These are phyloP conservation scores for Canariomyces notabilis DNA, from an alignment of 2,329 filamentous ascomycete species.

Conservation along the genomic window DNA sequence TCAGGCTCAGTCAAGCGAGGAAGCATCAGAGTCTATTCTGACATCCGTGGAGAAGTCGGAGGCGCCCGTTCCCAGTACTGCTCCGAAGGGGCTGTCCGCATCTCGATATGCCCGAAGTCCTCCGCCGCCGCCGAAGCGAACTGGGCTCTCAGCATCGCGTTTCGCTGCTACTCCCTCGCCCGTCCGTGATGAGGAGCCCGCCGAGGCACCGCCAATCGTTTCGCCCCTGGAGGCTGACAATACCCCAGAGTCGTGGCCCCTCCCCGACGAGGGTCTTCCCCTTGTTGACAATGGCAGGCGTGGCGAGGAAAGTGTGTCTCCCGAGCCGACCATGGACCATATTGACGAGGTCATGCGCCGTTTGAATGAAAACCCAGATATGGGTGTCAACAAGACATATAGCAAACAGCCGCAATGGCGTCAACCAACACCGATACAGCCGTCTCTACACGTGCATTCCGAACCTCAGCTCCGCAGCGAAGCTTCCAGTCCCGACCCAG, in stretches of 20 bases:
- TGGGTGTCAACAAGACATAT: conserved; percentile 63
- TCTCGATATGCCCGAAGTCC: conserved; percentile 41
- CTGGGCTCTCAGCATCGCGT: conserved; percentile 40
- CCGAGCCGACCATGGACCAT: conserved; percentile 63
- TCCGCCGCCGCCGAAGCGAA: conserved; percentile 35
- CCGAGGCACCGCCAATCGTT: conserved; percentile 14
- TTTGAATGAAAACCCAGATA: conserved; percentile 68
- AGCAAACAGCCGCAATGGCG: conserved; percentile 41
- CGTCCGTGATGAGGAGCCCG: conserved; percentile 16
- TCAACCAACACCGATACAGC: conserved; percentile 38
- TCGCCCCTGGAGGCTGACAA: conserved; percentile 30
- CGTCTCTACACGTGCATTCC: conserved; percentile 48
- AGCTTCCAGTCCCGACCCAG: conserved; percentile 68
- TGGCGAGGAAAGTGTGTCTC: neutral
- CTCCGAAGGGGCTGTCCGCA: conserved; percentile 39
- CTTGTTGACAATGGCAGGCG: conserved; percentile 22
- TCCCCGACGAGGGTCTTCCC: conserved; percentile 26
- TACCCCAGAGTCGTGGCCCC: conserved; percentile 26
- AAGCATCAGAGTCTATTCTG: conserved; percentile 14
- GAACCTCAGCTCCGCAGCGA: conserved; percentile 54
- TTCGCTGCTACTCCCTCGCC: conserved; percentile 34
- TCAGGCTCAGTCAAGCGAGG: neutral
- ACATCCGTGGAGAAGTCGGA: conserved; percentile 18
- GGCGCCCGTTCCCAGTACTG: conserved; percentile 22
- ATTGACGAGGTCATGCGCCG: conserved; percentile 92